phyloP scores from a whole-genome alignment of 2,329 filamentous ascomycete genomes.

The Ascochyta pisi region DNA sequence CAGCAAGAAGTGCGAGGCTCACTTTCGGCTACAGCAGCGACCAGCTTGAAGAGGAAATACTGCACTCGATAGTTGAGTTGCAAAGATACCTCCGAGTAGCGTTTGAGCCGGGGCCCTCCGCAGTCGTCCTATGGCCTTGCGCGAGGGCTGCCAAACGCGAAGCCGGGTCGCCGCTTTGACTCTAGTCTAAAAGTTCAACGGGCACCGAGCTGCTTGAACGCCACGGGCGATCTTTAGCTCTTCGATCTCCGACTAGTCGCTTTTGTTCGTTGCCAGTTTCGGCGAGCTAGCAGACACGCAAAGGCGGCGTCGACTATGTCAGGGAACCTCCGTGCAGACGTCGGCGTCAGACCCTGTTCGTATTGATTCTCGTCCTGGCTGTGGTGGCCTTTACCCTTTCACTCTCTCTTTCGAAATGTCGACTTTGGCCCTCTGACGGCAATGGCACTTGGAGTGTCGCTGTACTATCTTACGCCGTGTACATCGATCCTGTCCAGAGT shows the following conservation, averaged over 20 bases:
- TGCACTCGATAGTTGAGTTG: conserved; percentile 23
- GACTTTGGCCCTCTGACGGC: too few species aligned
- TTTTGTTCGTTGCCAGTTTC: conserved; percentile 32
- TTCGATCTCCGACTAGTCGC: conserved; percentile 35
- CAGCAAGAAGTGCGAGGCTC: conserved; percentile 15
- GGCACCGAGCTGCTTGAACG: conserved; percentile 37
- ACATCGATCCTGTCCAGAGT: too few species aligned
- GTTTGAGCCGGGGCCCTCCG: conserved; percentile 34
- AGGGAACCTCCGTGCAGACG: conserved; percentile 16
- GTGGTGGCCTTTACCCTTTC: conserved; percentile 1
- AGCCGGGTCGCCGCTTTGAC: conserved; percentile 27
- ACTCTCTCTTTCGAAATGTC: background rate
- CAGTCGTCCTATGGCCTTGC: conserved; percentile 35
- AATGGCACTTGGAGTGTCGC: too few species aligned
- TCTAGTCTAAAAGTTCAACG: conserved; percentile 39
- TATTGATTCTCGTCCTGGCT: conserved; percentile 1
- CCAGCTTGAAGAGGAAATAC: conserved; percentile 23
- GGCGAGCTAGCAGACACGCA: conserved; percentile 35
- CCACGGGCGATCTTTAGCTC: conserved; percentile 32
- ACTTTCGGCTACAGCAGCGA: conserved; percentile 20
- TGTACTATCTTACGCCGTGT: too few species aligned
- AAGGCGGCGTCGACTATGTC: conserved; percentile 30
- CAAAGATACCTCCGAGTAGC: conserved; percentile 23
- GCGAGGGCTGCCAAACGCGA: conserved; percentile 24
- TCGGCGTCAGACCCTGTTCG: conserved; percentile 1